Evolutionary conservation across 2,329 filamentous ascomycete species (phyloP).

Genomic region (Xylariaceae sp.): DNA sequence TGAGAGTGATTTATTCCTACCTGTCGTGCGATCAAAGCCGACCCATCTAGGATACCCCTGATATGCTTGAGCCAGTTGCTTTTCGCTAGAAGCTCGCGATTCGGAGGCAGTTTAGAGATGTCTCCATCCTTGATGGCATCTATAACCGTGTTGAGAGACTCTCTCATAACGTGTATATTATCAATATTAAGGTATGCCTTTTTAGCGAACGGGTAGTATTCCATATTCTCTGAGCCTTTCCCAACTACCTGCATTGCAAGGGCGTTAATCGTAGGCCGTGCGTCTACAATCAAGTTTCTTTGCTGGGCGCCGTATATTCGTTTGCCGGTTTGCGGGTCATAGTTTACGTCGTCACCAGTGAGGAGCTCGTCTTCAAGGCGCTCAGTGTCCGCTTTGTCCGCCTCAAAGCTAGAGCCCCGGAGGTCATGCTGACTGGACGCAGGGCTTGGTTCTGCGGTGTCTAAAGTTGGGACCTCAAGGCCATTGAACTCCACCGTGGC

Average conservation of each 20-base stretch:
- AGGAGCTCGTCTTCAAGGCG: conserved; percentile 73
- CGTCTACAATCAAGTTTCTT: conserved; percentile 93
- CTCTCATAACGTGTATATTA: conserved; percentile 98
- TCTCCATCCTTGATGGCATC: conserved; percentile 94
- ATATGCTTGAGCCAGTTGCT: conserved; percentile 95
- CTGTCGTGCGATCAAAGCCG: conserved; percentile 81
- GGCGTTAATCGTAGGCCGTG: conserved; percentile 91
- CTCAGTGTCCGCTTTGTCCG: conserved; percentile 67
- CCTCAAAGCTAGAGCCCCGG: conserved; percentile 45
- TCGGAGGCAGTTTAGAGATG: conserved; percentile 80
- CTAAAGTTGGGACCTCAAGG: conserved; percentile 40
- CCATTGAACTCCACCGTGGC: conserved; percentile 49
- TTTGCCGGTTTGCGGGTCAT: conserved; percentile 65
- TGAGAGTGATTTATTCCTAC: conserved; percentile 93
- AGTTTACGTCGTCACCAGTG: conserved; percentile 53
- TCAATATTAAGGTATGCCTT: conserved; percentile 95
- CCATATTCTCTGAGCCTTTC: conserved; percentile 96
- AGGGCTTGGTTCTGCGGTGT: conserved; percentile 47
- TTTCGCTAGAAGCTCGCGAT: conserved; percentile 77
- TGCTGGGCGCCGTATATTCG: conserved; percentile 90
- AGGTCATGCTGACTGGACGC: conserved; percentile 60
- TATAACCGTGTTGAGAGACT: conserved; percentile 84
- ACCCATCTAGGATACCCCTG: conserved; percentile 79
- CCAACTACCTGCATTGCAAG: conserved; percentile 93
- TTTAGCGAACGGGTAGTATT: conserved; percentile 89